Percentiles rank a stretch among this genome's conserved stretches.
Evolutionary conservation across 2,329 filamentous ascomycete genomes (phyloP).

Genomic region (Colletotrichum trifolii): DNA sequence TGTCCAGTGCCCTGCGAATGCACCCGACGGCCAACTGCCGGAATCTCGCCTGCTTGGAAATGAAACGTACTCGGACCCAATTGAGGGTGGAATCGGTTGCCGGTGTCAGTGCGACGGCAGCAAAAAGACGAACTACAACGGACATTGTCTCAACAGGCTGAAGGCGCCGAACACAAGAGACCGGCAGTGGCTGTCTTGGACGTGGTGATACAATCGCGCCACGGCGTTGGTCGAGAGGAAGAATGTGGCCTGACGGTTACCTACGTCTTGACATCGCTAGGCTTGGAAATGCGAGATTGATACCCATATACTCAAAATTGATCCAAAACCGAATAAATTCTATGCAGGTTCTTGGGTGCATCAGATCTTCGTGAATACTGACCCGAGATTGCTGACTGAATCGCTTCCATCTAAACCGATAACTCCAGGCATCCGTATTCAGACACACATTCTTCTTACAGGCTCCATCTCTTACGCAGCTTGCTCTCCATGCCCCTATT

Average conservation of each 20-base stretch:
- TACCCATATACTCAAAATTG: no score
- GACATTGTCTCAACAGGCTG: slow-evolving; percentile 49
- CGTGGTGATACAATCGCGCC: slow-evolving; percentile 34
- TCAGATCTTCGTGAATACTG: not conserved
- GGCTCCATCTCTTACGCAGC: slow-evolving; percentile 12
- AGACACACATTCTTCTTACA: slow-evolving; percentile 33
- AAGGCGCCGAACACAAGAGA: slow-evolving; percentile 59
- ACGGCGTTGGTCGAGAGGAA: no score
- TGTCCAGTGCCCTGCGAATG: slow-evolving; percentile 49
- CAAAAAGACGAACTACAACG: slow-evolving; percentile 45
- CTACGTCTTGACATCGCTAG: no score
- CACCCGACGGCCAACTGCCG: slow-evolving; percentile 49
- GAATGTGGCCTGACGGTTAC: no score
- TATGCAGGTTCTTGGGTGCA: not conserved
- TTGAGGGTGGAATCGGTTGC: slow-evolving; percentile 51
- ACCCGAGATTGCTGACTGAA: slow-evolving; percentile 2
- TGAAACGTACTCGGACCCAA: slow-evolving; percentile 43
- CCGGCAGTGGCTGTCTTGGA: slow-evolving; percentile 19
- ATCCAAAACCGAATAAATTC: slow-evolving; percentile 1
- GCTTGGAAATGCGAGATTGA: no score
- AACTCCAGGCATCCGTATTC: slow-evolving; percentile 26
- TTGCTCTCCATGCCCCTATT: slow-evolving; percentile 14
- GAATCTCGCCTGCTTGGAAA: slow-evolving; percentile 45
- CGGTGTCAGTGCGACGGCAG: slow-evolving; percentile 53
- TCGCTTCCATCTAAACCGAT: slow-evolving; percentile 19